phyloP scores from a whole-genome alignment of 2,329 filamentous ascomycete genomes.

The Fulvia fulva region DNA sequence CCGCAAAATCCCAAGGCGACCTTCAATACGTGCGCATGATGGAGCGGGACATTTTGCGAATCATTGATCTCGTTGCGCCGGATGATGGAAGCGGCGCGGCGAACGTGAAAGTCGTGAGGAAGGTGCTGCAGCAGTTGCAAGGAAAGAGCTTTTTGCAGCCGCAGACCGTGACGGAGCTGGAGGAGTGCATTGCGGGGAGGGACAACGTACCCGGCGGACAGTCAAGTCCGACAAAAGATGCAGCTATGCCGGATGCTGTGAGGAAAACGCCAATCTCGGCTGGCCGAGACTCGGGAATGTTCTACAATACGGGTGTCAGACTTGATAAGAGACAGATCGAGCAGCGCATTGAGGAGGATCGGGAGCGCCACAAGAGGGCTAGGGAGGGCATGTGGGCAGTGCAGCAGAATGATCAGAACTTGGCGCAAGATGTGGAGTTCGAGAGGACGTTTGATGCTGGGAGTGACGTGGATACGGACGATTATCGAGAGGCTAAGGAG shows the following conservation, averaged over 20 bases:
- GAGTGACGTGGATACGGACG: constrained; percentile 83
- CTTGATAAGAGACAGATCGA: constrained; percentile 87
- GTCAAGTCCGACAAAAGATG: constrained; percentile 11
- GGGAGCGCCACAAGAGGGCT: constrained; percentile 87
- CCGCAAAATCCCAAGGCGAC: constrained; percentile 71
- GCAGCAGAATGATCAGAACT: constrained; percentile 38
- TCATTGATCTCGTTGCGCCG: constrained; percentile 89
- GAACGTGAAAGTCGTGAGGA: constrained; percentile 81
- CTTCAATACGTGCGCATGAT: constrained; percentile 88
- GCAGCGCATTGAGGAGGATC: constrained; percentile 93
- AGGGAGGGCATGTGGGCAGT: constrained; percentile 94
- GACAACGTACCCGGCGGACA: constrained; percentile 44
- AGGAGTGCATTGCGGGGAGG: constrained; percentile 75
- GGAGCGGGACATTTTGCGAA: constrained; percentile 82
- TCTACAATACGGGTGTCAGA: constrained; percentile 34
- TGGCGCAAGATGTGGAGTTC: constrained; percentile 65
- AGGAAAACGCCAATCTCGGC: constrained; percentile 24
- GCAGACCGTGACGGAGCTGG: constrained; percentile 73
- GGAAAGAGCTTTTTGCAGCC: constrained; percentile 68
- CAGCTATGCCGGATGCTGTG: constrained; percentile 3
- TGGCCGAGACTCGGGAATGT: constrained; percentile 15
- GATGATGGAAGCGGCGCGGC: constrained; percentile 82
- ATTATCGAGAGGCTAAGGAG: constrained; percentile 71
- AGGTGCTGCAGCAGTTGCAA: constrained; percentile 56
- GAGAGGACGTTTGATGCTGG: constrained; percentile 80